phyloP scores from a whole-genome alignment of 441 rosid genomes.

The Biscutella auriculata region DNA sequence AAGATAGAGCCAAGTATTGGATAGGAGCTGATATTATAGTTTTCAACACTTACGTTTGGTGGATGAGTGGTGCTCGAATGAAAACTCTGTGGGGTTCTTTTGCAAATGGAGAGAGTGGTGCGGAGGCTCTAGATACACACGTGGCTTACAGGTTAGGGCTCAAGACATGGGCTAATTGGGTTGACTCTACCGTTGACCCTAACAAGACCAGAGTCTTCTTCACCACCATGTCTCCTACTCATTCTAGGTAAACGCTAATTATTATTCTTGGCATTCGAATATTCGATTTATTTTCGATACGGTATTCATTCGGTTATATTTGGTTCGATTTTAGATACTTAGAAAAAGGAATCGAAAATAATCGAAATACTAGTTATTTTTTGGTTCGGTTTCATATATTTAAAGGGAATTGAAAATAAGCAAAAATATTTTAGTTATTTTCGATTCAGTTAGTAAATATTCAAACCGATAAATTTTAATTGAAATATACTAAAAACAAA shows the following conservation, averaged over 20 bases:
- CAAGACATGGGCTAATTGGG: slow-evolving; percentile 96
- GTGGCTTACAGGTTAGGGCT: slow-evolving; percentile 65
- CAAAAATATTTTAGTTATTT: no score
- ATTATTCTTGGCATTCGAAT: no score
- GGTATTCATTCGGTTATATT: no score
- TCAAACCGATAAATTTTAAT: no score
- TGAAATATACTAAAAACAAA: no score
- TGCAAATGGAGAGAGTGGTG: slow-evolving; percentile 62
- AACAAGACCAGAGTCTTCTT: slow-evolving; percentile 75
- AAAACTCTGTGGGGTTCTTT: slow-evolving; percentile 88
- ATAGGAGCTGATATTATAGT: slow-evolving; percentile 62
- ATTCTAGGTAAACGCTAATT: slow-evolving; percentile 41
- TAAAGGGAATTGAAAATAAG: no score
- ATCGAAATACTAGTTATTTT: no score
- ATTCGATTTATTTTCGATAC: no score
- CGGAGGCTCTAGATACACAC: slow-evolving; percentile 40
- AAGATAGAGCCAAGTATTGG: slow-evolving; percentile 58
- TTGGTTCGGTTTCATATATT: no score
- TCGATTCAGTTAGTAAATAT: no score
- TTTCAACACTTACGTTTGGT: slow-evolving; percentile 85
- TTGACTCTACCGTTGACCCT: slow-evolving; percentile 66
- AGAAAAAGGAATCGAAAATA: no score
- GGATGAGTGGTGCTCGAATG: slow-evolving; percentile 74
- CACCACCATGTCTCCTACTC: slow-evolving; percentile 85
- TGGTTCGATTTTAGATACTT: no score